These are phyloP conservation scores for Skeletonema marinoi DNA, from an alignment of 108 stramenopile species.

Conservation along the genomic window DNA sequence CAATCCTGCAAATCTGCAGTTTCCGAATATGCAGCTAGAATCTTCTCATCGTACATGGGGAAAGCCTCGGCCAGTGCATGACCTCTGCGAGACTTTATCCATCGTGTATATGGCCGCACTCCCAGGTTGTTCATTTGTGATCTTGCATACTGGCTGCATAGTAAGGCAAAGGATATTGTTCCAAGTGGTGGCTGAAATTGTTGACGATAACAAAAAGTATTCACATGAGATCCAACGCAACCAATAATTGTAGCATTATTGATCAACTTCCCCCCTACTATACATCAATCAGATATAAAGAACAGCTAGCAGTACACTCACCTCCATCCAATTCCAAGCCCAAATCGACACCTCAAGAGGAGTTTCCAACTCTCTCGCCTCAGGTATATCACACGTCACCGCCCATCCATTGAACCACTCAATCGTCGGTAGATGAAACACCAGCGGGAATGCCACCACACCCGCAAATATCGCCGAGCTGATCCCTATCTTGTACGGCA, in stretches of 20 bases:
- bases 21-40: background rate
- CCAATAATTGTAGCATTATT: background rate
- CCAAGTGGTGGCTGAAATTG: conserved; percentile 56
- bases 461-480: conserved; percentile 2
- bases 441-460: conserved; percentile 20
- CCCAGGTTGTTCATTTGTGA: conserved; percentile 1
- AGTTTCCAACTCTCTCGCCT: conserved; percentile 40
- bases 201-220: no score
- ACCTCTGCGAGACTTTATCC: background rate
- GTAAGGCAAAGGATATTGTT: conserved; percentile 64
- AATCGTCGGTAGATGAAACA: conserved; percentile 35
- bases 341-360: conserved; percentile 20
- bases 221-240: background rate
- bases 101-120: background rate
- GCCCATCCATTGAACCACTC: conserved; percentile 42
- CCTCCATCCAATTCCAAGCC: conserved; percentile 25
- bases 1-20: background rate
- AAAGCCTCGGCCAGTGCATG: background rate
- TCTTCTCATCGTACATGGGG: conserved; percentile 17
- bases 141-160: conserved; percentile 62
- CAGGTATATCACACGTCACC: conserved; percentile 40
- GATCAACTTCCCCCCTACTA: background rate
- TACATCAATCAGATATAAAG: no score
- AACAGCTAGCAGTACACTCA: background rate
- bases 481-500: conserved; percentile 9